These are phyloP conservation scores for Erodium chrysanthum DNA, from an alignment of 441 rosid genomes.

Conservation along the genomic window DNA sequence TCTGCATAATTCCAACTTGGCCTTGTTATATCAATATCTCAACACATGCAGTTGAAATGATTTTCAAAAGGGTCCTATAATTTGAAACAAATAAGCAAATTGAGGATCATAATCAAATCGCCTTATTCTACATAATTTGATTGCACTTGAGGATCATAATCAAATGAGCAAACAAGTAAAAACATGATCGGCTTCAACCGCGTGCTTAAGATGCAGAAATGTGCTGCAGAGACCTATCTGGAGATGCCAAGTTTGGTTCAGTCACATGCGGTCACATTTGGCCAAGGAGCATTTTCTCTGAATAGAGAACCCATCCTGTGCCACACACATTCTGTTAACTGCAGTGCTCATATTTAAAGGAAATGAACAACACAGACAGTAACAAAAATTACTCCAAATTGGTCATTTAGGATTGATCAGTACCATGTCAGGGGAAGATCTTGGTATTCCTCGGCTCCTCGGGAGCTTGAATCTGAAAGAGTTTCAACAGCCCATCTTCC, in stretches of 20 bases:
- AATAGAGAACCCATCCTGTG: not conserved
- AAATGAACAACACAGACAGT: not conserved
- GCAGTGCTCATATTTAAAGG: not conserved
- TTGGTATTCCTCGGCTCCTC: not conserved
- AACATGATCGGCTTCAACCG: not conserved
- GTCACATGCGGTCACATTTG: not conserved
- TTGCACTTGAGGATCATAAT: too few relatives aligned
- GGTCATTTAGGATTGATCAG: not conserved
- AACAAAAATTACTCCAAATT: too few relatives aligned
- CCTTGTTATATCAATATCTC: too few relatives aligned
- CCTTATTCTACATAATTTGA: too few relatives aligned
- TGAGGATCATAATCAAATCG: too few relatives aligned
- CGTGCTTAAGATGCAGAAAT: not conserved
- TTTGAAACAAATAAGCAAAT: too few relatives aligned
- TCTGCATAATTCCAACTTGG: too few relatives aligned
- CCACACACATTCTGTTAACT: not conserved
- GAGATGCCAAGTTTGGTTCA: not conserved
- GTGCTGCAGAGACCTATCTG: too few relatives aligned
- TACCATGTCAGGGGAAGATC: slow-evolving; percentile 6
- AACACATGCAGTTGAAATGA: too few relatives aligned
- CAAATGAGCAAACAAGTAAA: not conserved
- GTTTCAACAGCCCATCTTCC: slow-evolving; percentile 1
- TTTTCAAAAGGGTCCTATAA: too few relatives aligned
- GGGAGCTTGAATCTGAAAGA: not conserved
- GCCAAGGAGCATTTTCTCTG: slow-evolving; percentile 8